A percentile compares a stretch with the other conserved stretches of the same genome.
Evolutionary conservation across 176 grass and related monocot genomes (phyloP).

Genomic region (Pontederia crassipes): DNA sequence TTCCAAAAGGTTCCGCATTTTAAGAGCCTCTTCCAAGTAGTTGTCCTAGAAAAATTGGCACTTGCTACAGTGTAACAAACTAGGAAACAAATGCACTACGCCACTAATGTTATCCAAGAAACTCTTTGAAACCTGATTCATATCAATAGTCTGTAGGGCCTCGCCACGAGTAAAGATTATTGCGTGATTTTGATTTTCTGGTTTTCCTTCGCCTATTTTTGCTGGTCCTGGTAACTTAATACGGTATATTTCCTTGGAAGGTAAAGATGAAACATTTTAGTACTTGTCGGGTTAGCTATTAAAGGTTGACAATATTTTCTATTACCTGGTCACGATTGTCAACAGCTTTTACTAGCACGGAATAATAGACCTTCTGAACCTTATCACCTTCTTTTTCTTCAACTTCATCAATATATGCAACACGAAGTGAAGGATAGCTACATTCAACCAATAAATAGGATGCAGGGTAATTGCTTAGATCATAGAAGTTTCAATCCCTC

Average conservation of each 20-base stretch:
- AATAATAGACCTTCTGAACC: conserved; percentile 90
- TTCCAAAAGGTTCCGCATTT: conserved; percentile 93
- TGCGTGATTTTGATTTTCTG: conserved; percentile 96
- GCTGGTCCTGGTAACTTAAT: conserved; percentile 88
- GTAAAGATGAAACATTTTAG: conserved; percentile 22
- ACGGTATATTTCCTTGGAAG: conserved; percentile 90
- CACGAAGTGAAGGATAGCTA: conserved; percentile 80
- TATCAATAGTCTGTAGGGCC: conserved; percentile 92
- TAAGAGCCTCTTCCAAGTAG: conserved; percentile 93
- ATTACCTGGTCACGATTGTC: conserved; percentile 92
- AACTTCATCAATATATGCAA: conserved; percentile 97
- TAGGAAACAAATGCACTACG: conserved; percentile 12
- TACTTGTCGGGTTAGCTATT: neutral
- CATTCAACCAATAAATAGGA: conserved; percentile 26
- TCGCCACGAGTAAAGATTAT: conserved; percentile 92
- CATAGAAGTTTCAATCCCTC: too few species aligned
- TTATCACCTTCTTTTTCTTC: conserved; percentile 86
- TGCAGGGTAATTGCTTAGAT: too few species aligned
- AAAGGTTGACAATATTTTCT: conserved; percentile 12
- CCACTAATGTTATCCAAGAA: conserved; percentile 7
- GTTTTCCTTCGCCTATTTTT: conserved; percentile 93
- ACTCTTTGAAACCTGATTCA: conserved; percentile 70
- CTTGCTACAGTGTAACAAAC: conserved; percentile 5
- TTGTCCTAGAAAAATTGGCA: conserved; percentile 52
- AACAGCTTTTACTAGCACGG: conserved; percentile 86